A percentile compares a stretch with the other conserved stretches of the same genome.
phyloP scores from a whole-genome alignment of 768 basidiomycete species.

The Boletus subcaerulescens region DNA sequence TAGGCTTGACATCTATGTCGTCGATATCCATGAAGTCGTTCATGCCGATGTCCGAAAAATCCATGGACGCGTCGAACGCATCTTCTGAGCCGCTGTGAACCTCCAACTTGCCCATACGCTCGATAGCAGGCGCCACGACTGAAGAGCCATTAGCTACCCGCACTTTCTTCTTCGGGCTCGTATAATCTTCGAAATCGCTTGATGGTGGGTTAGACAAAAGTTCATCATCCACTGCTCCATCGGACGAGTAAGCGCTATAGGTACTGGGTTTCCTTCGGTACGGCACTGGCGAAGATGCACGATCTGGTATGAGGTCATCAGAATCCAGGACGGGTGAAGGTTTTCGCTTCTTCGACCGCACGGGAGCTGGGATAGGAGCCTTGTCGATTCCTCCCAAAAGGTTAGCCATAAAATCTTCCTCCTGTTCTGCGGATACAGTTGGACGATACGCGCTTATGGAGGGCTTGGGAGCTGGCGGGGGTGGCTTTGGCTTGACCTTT shows the following conservation, averaged over 20 bases:
- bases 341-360: conserved; percentile 62
- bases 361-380: conserved; percentile 36
- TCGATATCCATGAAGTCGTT: conserved; percentile 56
- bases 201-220: conserved; percentile 32
- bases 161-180: conserved; percentile 71
- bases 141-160: conserved; percentile 41
- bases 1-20: conserved; percentile 48
- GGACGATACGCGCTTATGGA: conserved; percentile 82
- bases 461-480: conserved; percentile 49
- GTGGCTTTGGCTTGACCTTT: conserved; percentile 44
- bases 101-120: conserved; percentile 56
- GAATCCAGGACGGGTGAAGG: conserved; percentile 48
- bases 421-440: conserved; percentile 70
- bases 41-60: conserved; percentile 59
- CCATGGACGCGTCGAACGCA: conserved; percentile 47
- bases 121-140: conserved; percentile 52
- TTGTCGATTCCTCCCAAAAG: conserved; percentile 73
- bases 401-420: conserved; percentile 85
- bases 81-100: conserved; percentile 51
- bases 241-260: conserved; percentile 39
- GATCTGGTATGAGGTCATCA: conserved; percentile 25
- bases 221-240: conserved; percentile 27
- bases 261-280: conserved; percentile 31
- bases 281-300: conserved; percentile 40
- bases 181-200: conserved; percentile 54